These are phyloP conservation scores for Bryum argenteum DNA, from an alignment of 225 moss, liverwort and hornwort genomes.

Conservation along the genomic window DNA sequence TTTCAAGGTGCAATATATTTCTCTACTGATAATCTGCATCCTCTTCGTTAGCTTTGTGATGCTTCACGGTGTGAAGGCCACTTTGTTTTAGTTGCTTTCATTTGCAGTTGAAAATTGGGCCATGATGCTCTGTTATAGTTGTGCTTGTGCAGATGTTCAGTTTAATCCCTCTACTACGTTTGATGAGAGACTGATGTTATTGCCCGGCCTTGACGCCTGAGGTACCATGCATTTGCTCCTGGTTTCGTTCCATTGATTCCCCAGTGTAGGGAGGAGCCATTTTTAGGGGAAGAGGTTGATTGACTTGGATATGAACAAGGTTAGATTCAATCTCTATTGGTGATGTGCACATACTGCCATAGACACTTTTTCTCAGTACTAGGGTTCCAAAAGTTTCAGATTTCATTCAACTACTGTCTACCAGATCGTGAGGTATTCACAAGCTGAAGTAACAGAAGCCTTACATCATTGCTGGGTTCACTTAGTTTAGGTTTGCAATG, in stretches of 20 bases:
- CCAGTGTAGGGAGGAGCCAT: not conserved
- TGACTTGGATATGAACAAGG: conserved; percentile 13
- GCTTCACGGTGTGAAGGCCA: conserved; percentile 6
- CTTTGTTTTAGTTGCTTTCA: not conserved
- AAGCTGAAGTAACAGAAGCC: not conserved
- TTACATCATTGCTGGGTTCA: too few species aligned
- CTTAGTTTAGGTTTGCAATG: too few species aligned
- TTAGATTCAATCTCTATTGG: not conserved
- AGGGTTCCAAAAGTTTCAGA: not conserved
- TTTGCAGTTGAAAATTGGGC: not conserved
- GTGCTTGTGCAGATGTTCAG: conserved; percentile 40
- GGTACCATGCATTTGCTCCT: conserved; percentile 30
- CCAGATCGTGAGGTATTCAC: not conserved
- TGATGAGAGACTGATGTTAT: conserved; percentile 20
- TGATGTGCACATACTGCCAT: not conserved
- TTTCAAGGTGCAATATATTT: conserved; percentile 35
- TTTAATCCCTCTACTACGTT: conserved; percentile 22
- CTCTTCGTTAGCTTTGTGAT: conserved; percentile 4
- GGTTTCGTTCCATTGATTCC: conserved; percentile 12
- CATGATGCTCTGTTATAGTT: conserved; percentile 23
- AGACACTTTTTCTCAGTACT: too few species aligned
- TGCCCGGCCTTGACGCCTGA: conserved; percentile 15
- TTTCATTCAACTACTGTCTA: not conserved
- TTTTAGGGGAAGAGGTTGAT: conserved; percentile 13
- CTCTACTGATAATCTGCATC: not conserved